Evolutionary conservation across 169 alveolate genomes (phyloP).

Genomic region (Perkinsus marinus): DNA sequence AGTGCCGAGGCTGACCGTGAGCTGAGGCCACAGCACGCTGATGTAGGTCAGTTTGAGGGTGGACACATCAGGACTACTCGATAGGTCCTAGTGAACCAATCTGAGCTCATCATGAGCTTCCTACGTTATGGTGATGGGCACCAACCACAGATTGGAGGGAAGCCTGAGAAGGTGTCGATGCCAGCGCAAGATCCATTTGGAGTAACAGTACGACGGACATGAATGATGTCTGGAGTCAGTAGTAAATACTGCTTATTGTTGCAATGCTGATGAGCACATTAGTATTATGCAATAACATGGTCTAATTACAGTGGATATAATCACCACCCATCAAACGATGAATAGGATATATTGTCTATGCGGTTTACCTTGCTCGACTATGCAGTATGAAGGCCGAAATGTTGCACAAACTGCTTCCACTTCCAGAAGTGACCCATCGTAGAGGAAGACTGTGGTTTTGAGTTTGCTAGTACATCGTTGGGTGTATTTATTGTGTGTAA

Average conservation of each 20-base stretch:
- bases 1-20: not conserved
- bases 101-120: not conserved
- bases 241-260: no score
- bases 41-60: not conserved
- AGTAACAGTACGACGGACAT: not conserved
- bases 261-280: not conserved
- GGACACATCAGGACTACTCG: not conserved
- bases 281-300: not conserved
- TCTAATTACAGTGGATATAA: not conserved
- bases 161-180: not conserved
- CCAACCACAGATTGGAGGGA: not conserved
- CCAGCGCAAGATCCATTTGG: not conserved
- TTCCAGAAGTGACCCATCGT: no score
- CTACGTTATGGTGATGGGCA: not conserved
- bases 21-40: not conserved
- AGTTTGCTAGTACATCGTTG: no score
- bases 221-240: not conserved
- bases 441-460: no score
- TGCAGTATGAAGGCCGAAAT: no score
- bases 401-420: no score
- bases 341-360: no score
- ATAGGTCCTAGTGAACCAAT: not conserved
- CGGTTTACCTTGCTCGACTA: no score
- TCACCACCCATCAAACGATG: no score
- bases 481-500: no score